Base-by-base conservation (phyloP, 768 basidiomycete genomes). In the Kwoniella sp. region DNA sequence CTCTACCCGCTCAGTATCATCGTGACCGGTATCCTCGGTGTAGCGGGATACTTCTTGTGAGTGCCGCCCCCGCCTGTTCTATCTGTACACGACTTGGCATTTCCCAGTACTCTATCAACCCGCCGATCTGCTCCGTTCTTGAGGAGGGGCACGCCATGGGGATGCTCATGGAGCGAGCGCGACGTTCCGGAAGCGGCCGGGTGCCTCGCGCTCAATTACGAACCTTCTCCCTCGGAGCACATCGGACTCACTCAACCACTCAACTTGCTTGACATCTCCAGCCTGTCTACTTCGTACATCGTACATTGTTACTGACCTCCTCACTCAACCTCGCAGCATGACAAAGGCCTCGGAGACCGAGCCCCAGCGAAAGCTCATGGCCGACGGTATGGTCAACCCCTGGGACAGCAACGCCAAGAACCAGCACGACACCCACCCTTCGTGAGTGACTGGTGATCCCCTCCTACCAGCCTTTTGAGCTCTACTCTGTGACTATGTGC, bases 1-100 rank as follows among this genome's bases (percentile, higher is more conserved):
- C 71, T 80, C 22, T 80, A 79, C 71, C 79, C 79, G 22, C 61
- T 80, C 38, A 59, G 69, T 53, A 55, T 76, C 59, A 72, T 80
- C 69, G 75, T 80, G 53, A 69, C 63, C 38, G 71, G 73, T 53
- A 72, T 70, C 26, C 61, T 79, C 55, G 74, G 68, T 37, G 67
- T 64, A 29, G 79, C 79, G 8, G 79, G 79, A 41, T 80, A 79
- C 71, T 77, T 80, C 72, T 71, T 80, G 75, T 79, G 61, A 71
- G 79, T 78, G 45, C 2, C n/a, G 8, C 0, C 22, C 15, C 38
- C 26, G 15, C 25, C 37, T 47, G 37, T 26, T 31, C 23, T 17
- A 3, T 45, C 17, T 28, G 48, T n/a, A 55, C 25, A 12, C 45
- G 30, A 22, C 23, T 26, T 8, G 4, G 48, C 5, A n/a, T 5